phyloP scores from a whole-genome alignment of 2,329 filamentous ascomycete species.

The Aspergillus ibericus region DNA sequence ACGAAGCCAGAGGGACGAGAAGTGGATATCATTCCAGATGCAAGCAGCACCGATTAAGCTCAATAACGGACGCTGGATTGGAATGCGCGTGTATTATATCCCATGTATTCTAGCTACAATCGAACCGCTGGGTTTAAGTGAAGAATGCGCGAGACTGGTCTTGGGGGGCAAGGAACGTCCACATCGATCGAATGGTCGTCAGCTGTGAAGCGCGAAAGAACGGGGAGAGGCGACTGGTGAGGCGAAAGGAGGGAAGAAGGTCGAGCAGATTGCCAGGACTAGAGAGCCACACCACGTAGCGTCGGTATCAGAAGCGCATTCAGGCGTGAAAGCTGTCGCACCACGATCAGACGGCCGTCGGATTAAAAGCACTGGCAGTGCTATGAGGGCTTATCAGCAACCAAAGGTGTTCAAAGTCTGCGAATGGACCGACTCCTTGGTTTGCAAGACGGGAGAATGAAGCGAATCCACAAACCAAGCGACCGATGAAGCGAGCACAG shows the following conservation, averaged over 20 bases:
- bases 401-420: background rate
- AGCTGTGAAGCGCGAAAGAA: background rate
- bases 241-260: background rate
- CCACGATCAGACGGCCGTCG: background rate
- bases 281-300: background rate
- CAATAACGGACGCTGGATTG: background rate
- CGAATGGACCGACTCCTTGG: too few species aligned
- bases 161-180: background rate
- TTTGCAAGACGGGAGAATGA: background rate
- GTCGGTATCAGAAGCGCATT: conserved; percentile 1
- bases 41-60: conserved; percentile 4
- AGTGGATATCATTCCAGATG: conserved; percentile 9
- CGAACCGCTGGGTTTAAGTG: background rate
- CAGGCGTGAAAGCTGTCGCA: background rate
- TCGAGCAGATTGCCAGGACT: background rate
- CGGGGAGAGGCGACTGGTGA: background rate
- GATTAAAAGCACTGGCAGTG: background rate
- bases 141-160: background rate
- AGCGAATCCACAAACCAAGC: background rate
- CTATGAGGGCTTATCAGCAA: background rate
- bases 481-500: background rate
- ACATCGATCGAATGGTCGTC: background rate
- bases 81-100: background rate
- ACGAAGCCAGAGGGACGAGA: background rate
- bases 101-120: background rate